Evolutionary conservation across 2,329 filamentous ascomycete species (phyloP).

Genomic region (Fusarium longipes): DNA sequence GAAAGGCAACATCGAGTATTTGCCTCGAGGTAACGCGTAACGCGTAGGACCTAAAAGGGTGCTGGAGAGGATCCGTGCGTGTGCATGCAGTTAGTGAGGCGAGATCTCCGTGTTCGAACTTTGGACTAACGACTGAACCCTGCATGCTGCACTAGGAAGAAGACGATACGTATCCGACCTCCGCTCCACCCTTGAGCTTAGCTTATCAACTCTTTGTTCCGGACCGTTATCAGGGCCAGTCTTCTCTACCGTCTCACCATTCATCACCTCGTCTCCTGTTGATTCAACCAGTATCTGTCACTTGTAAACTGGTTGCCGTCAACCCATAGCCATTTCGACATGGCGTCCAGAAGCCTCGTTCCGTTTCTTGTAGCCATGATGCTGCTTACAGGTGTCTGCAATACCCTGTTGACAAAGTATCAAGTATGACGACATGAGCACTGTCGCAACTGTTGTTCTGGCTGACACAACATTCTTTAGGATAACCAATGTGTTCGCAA

Average conservation of each 20-base stretch:
- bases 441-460: neutral
- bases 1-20: slow-evolving; percentile 14
- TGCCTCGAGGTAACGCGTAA: slow-evolving; percentile 20
- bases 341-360: slow-evolving; percentile 78
- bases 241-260: slow-evolving; percentile 7
- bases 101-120: slow-evolving; percentile 19
- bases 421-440: slow-evolving; percentile 68
- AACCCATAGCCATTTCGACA: slow-evolving; percentile 51
- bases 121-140: slow-evolving; percentile 7
- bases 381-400: slow-evolving; percentile 95
- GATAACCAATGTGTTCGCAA: slow-evolving; percentile 97
- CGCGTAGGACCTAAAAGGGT: slow-evolving; percentile 15
- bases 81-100: slow-evolving; percentile 19
- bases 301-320: slow-evolving; percentile 2
- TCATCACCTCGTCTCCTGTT: slow-evolving; percentile 1
- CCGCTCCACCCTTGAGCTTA: slow-evolving; percentile 31
- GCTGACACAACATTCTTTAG: slow-evolving; percentile 55
- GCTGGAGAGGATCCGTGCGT: neutral
- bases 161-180: slow-evolving; percentile 15
- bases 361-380: slow-evolving; percentile 95
- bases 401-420: slow-evolving; percentile 96
- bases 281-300: slow-evolving; percentile 15
- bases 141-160: slow-evolving; percentile 2
- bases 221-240: slow-evolving; percentile 13
- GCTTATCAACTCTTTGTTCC: slow-evolving; percentile 42